Evolutionary conservation across 2,329 filamentous ascomycete species (phyloP).

Genomic region (Bertia moriformis): DNA sequence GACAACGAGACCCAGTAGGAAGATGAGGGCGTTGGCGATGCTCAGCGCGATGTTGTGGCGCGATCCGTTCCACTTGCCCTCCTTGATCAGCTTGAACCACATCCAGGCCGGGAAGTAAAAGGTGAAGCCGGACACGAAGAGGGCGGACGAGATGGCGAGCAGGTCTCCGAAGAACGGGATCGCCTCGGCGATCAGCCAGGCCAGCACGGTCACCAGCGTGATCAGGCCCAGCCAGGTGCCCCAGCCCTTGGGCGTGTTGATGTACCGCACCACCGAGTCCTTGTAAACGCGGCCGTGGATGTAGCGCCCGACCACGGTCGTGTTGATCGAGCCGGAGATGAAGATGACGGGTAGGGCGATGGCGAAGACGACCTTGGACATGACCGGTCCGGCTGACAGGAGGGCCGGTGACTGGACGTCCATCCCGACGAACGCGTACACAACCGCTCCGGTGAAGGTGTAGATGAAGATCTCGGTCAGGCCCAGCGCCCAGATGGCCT

Average conservation of each 20-base stretch:
- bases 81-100: conserved; percentile 11
- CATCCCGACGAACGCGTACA: conserved; percentile 43
- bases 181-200: conserved; percentile 40
- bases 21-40: conserved; percentile 7
- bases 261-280: conserved; percentile 7
- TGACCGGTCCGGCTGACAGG: conserved; percentile 30
- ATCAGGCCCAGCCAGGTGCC: conserved; percentile 31
- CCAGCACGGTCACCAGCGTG: conserved; percentile 28
- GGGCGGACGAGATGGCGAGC: conserved; percentile 12
- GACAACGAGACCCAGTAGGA: conserved; percentile 8
- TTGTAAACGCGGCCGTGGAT: conserved; percentile 11
- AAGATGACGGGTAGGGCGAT: conserved; percentile 47
- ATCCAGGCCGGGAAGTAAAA: conserved; percentile 11
- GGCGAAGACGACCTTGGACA: conserved; percentile 43
- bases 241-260: conserved; percentile 10
- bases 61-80: conserved; percentile 10
- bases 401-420: conserved; percentile 42
- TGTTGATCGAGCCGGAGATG: conserved; percentile 46
- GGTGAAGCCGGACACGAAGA: conserved; percentile 12
- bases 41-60: conserved; percentile 8
- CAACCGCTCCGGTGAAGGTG: conserved; percentile 37
- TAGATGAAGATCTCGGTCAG: conserved; percentile 37
- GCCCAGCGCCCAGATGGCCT: conserved; percentile 31
- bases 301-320: conserved; percentile 27
- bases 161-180: conserved; percentile 42